phyloP scores from a whole-genome alignment of 1,284 basidiomycete species.

The Anthracocystis setariae region DNA sequence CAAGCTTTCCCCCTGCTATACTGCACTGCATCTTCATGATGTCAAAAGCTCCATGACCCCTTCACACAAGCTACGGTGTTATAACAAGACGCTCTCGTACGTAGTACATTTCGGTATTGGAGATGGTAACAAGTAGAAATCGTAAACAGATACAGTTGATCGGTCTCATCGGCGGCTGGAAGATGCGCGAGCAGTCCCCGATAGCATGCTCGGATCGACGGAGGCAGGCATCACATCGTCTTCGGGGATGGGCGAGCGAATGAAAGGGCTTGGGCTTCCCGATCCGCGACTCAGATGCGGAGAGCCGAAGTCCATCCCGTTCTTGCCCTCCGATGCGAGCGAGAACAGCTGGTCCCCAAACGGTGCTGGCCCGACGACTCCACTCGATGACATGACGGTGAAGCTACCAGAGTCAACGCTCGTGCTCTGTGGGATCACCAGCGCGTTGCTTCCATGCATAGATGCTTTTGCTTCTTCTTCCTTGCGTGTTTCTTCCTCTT shows the following conservation, averaged over 20 bases:
- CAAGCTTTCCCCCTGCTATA: too few species aligned
- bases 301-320: conserved; percentile 27
- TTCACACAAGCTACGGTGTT: too few species aligned
- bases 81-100: conserved; percentile 4
- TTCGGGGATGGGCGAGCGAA: conserved; percentile 42
- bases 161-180: conserved; percentile 17
- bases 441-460: conserved; percentile 48
- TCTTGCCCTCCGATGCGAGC: conserved; percentile 28
- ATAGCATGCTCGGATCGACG: conserved; percentile 52
- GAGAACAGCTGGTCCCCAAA: conserved; percentile 32
- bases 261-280: conserved; percentile 48
- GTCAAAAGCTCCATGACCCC: too few species aligned
- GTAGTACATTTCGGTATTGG: conserved; percentile 24
- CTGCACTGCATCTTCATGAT: too few species aligned
- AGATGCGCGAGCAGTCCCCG: conserved; percentile 21
- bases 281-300: conserved; percentile 34
- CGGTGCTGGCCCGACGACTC: conserved; percentile 24
- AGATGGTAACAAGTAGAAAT: neutral
- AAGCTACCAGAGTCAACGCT: conserved; percentile 27
- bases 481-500: conserved; percentile 39
- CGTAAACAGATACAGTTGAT: neutral
- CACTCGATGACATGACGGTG: conserved; percentile 30
- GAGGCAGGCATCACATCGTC: conserved; percentile 48
- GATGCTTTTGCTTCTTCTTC: conserved; percentile 42
- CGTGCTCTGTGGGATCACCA: conserved; percentile 47